Conservation (phyloP, 257 asterid species). For the Ligustrum vulgare region DNA sequence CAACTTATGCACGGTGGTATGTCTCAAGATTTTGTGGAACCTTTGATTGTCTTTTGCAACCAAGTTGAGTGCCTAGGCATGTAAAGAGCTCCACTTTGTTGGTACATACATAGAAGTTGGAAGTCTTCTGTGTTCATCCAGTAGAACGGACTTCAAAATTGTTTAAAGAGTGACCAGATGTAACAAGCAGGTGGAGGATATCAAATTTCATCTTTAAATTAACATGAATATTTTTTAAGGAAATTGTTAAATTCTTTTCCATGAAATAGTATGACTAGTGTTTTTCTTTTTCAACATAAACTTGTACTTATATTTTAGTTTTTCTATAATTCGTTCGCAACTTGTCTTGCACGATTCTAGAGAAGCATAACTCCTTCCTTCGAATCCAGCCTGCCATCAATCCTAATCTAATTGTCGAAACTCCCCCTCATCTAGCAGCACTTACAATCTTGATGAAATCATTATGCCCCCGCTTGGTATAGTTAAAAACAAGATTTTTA, state of each 20-base stretch:
- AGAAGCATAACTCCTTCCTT: too few relatives aligned
- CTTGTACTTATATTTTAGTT: neutral
- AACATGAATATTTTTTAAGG: neutral
- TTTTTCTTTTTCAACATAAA: neutral
- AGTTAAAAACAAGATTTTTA: too few relatives aligned
- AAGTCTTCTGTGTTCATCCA: neutral
- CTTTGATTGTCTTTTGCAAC: neutral
- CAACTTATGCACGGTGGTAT: neutral
- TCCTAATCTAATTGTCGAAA: too few relatives aligned
- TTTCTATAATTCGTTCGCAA: neutral
- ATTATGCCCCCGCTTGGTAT: too few relatives aligned
- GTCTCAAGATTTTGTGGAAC: neutral
- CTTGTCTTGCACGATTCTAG: neutral
- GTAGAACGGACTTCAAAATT: neutral
- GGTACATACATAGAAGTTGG: neutral
- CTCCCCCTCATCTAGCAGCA: neutral
- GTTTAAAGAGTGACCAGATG: neutral
- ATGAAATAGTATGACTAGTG: neutral
- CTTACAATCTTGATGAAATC: neutral
- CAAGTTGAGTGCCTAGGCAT: neutral
- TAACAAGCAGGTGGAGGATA: neutral
- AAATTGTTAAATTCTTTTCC: neutral
- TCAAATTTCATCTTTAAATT: neutral
- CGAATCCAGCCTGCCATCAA: too few relatives aligned
- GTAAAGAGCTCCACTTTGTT: neutral